Percentiles rank a stretch among this genome's conserved stretches.
Evolutionary conservation across 352 stramenopile genomes (phyloP).

Genomic region (Plasmopara viticola): DNA sequence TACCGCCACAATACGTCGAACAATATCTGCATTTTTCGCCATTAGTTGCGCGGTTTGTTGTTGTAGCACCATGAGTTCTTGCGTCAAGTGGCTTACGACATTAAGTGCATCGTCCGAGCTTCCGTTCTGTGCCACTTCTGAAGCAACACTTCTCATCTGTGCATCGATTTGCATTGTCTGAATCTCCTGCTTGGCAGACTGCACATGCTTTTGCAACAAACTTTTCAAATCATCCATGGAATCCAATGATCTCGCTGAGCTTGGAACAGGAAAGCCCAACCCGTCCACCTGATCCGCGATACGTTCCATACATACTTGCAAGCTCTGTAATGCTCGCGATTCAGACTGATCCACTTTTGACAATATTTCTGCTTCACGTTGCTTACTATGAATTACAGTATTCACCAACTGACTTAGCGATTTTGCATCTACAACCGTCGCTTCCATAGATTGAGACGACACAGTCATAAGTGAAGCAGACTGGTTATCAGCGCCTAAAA

Average conservation of each 20-base stretch:
- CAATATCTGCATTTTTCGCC: slow-evolving; percentile 20
- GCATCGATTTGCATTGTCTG: slow-evolving; percentile 60
- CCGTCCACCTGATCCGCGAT: slow-evolving; percentile 39
- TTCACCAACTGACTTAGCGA: slow-evolving; percentile 40
- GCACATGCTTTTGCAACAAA: slow-evolving; percentile 41
- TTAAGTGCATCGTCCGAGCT: too few species aligned
- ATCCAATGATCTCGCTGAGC: slow-evolving; percentile 33
- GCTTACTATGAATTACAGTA: slow-evolving; percentile 34
- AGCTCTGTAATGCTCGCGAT: slow-evolving; percentile 27
- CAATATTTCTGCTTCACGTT: slow-evolving; percentile 24
- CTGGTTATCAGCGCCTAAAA: too few species aligned
- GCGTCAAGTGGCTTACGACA: slow-evolving; percentile 25
- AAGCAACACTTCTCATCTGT: slow-evolving; percentile 50
- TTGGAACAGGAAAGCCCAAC: slow-evolving; percentile 44
- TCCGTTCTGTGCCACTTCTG: slow-evolving; percentile 17
- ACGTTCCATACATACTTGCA: slow-evolving; percentile 38
- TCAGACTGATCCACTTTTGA: slow-evolving; percentile 30
- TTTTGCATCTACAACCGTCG: slow-evolving; percentile 19
- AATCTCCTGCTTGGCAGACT: slow-evolving; percentile 54
- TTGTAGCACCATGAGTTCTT: slow-evolving; percentile 46
- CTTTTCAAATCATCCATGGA: slow-evolving; percentile 53
- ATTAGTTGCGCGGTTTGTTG: slow-evolving; percentile 32
- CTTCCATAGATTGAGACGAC: not conserved
- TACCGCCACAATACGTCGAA: slow-evolving; percentile 17
- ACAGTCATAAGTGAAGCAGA: too few species aligned